phyloP scores from a whole-genome alignment of 306 rosid species.

The Albizia julibrissin region DNA sequence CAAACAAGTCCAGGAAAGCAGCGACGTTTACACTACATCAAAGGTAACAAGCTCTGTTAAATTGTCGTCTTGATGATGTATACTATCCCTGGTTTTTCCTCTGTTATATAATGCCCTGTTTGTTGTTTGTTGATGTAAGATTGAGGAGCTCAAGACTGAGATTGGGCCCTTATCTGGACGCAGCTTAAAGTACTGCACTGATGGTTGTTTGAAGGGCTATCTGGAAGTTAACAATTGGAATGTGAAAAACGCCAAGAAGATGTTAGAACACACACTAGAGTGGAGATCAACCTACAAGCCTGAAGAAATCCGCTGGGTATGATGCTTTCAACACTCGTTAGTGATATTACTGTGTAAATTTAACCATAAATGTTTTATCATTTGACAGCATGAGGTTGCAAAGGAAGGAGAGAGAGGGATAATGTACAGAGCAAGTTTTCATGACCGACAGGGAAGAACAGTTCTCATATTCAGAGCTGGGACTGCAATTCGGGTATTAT shows the following conservation, averaged over 20 bases:
- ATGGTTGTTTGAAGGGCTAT: conserved; percentile 70
- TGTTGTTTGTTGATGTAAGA: background rate
- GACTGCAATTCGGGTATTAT: conserved; percentile 40
- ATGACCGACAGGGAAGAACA: conserved; percentile 62
- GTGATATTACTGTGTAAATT: background rate
- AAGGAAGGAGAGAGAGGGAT: conserved; percentile 59
- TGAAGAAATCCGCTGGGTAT: conserved; percentile 91
- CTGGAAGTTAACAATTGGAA: conserved; percentile 79
- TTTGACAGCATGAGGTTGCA: conserved; percentile 46
- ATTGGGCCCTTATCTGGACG: conserved; percentile 38
- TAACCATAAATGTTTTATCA: conserved; percentile 21
- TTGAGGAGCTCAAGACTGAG: conserved; percentile 43
- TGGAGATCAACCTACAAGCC: conserved; percentile 83
- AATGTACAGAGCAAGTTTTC: conserved; percentile 74
- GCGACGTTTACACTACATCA: conserved; percentile 2
- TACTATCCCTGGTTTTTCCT: background rate
- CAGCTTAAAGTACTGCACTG: conserved; percentile 45
- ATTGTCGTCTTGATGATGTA: background rate
- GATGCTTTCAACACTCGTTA: conserved; percentile 33
- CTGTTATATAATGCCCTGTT: background rate
- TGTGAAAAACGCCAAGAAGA: conserved; percentile 69
- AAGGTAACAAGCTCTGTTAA: conserved; percentile 5
- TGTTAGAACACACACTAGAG: conserved; percentile 63
- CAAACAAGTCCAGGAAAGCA: conserved; percentile 2
- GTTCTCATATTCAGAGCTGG: conserved; percentile 48